These are phyloP conservation scores for Candida manassasensis DNA, from an alignment of 805 yeast genomes.

Conservation along the genomic window DNA sequence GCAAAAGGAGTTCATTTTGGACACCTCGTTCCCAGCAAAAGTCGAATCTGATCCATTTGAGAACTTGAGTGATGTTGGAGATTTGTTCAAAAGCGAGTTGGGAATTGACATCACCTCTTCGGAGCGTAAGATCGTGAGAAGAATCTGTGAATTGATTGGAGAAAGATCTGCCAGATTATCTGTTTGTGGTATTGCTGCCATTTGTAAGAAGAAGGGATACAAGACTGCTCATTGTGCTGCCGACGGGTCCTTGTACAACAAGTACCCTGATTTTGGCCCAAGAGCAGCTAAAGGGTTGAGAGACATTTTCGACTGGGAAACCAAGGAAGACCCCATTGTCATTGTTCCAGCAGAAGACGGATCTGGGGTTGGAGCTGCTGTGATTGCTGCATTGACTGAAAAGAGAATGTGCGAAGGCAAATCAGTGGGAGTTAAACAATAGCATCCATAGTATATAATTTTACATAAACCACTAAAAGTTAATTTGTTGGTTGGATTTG, in stretches of 20 bases:
- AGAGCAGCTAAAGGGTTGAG: slow-evolving; percentile 84
- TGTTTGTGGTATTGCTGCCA: slow-evolving; percentile 93
- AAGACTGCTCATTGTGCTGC: slow-evolving; percentile 85
- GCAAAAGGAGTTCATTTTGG: slow-evolving; percentile 66
- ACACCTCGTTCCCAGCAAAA: slow-evolving; percentile 81
- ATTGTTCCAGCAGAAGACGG: slow-evolving; percentile 97
- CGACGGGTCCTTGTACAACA: slow-evolving; percentile 94
- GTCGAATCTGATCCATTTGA: slow-evolving; percentile 89
- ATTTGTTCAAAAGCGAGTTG: slow-evolving; percentile 56
- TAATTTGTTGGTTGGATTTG: too few species aligned
- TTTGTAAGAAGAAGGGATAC: slow-evolving; percentile 80
- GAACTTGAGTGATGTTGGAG: slow-evolving; percentile 71
- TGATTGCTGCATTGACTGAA: slow-evolving; percentile 92
- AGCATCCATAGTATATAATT: too few species aligned
- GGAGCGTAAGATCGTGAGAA: slow-evolving; percentile 80
- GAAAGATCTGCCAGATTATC: slow-evolving; percentile 90
- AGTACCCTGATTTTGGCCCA: slow-evolving; percentile 85
- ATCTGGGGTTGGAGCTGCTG: slow-evolving; percentile 97
- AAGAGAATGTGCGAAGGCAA: slow-evolving; percentile 67
- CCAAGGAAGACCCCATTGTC: slow-evolving; percentile 70
- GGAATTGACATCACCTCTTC: slow-evolving; percentile 61
- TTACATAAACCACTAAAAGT: too few species aligned
- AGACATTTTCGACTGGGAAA: slow-evolving; percentile 81
- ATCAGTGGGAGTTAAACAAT: slow-evolving; percentile 74
- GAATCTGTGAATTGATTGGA: slow-evolving; percentile 82